Evolutionary conservation across 768 basidiomycete genomes (phyloP).

Genomic region (Pleurotus giganteus): DNA sequence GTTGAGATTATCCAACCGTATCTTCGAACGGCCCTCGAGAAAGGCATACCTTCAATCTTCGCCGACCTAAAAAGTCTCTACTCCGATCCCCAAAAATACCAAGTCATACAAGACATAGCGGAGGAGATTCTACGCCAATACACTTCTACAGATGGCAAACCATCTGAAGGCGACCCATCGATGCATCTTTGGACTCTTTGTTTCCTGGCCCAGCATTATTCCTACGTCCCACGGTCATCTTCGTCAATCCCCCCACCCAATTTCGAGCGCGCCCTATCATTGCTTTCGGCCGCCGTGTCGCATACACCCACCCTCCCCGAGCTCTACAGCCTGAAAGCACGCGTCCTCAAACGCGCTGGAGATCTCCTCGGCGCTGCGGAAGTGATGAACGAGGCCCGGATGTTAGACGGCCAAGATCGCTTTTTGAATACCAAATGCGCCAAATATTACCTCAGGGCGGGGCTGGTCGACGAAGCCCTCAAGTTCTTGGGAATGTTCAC

Average conservation of each 20-base stretch:
- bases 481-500: slow-evolving; percentile 84
- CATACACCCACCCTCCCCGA: slow-evolving; percentile 97
- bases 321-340: slow-evolving; percentile 76
- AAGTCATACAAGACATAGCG: slow-evolving; percentile 65
- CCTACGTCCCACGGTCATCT: slow-evolving; percentile 49
- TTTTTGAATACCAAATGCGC: slow-evolving; percentile 93
- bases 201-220: slow-evolving; percentile 90
- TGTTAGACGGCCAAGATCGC: slow-evolving; percentile 90
- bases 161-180: slow-evolving; percentile 52
- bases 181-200: slow-evolving; percentile 94
- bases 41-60: slow-evolving; percentile 92
- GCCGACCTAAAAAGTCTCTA: slow-evolving; percentile 90
- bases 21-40: slow-evolving; percentile 64
- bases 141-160: background rate
- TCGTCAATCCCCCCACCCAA: background rate
- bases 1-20: slow-evolving; percentile 62
- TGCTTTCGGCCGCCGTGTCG: slow-evolving; percentile 62
- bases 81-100: slow-evolving; percentile 57
- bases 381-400: slow-evolving; percentile 76
- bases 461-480: slow-evolving; percentile 73
- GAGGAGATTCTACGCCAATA: slow-evolving; percentile 41
- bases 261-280: slow-evolving; percentile 47
- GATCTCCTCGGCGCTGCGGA: slow-evolving; percentile 74
- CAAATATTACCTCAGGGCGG: slow-evolving; percentile 87
- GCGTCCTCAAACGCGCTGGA: slow-evolving; percentile 83